Base-by-base conservation (phyloP, 2,329 filamentous ascomycete species). In the Pseudopithomyces maydicus region DNA sequence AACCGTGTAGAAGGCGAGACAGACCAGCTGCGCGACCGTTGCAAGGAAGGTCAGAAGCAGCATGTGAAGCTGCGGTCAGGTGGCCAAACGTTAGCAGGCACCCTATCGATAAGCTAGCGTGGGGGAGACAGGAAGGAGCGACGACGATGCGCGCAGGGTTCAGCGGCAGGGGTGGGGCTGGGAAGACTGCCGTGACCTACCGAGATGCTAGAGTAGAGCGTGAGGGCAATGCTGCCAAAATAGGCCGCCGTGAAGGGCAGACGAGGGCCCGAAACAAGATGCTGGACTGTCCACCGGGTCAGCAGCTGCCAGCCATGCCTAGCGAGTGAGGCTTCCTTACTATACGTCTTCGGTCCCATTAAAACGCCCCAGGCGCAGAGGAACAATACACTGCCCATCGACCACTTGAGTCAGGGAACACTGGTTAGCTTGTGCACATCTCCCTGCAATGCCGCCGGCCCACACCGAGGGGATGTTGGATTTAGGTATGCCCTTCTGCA, bases 241-340 rank as follows among this genome's bases (percentile, higher is more conserved):
- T 98, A 98, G 58, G 92, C 90, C 43, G 89, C 90, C 29, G 94
- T 97, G 74, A 98, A 98, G 3, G 95, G 95, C 60, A 98, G 81
- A 67, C 95, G 87, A 68, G 92, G 84, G 52, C 89, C 86, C 55
- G 94, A 98, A 55, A 92, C 80, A 63, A 98, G 85, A 79, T 99
- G 95, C 69, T 88, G 88, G 59, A 56, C 54, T 54, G n/a, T 38
- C 66, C 63, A 59, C 56, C 78, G 77, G 71, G 80, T 51, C 48
- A 51, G 48, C 38, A 41, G 36, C 36, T 15, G 22, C n/a, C 6
- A 33, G 2, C 3, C 26, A 29, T 29, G 8, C 14, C 17, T 8
- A 15, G 14, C 12, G n/a, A 1, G 26, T 41, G 38, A 51, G 48
- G 48, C 48, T 42, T 22, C 33, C 48, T 51, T 51, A 51, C 80